These are phyloP conservation scores for Pittosporum tobira DNA, from an alignment of 129 eudicot species.

Conservation along the genomic window DNA sequence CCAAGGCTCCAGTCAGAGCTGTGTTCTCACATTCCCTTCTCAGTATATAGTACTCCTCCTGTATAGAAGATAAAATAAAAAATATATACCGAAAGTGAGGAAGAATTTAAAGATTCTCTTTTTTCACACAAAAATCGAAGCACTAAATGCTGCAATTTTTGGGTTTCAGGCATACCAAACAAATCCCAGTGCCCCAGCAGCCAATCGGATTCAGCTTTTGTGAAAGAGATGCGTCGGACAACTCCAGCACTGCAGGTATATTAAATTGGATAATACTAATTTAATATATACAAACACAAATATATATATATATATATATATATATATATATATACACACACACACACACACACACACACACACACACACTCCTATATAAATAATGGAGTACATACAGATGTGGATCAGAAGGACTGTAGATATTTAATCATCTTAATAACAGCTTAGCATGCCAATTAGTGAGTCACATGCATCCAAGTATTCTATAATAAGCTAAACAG, in stretches of 20 bases:
- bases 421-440: conserved; percentile 31
- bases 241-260: conserved; percentile 30
- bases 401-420: conserved; percentile 26
- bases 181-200: conserved; percentile 44
- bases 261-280: conserved; percentile 2
- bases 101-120: conserved; percentile 41
- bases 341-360: too few relatives aligned
- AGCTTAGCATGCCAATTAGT: conserved; percentile 32
- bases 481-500: conserved; percentile 16
- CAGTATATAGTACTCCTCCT: conserved; percentile 2
- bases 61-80: conserved; percentile 5
- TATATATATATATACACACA: too few relatives aligned
- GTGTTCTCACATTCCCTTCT: conserved; percentile 2
- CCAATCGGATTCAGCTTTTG: conserved; percentile 60
- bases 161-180: conserved; percentile 62
- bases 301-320: too few relatives aligned
- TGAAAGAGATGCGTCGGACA: conserved; percentile 52
- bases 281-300: too few relatives aligned
- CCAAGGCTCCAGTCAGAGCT: not conserved
- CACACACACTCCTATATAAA: too few relatives aligned
- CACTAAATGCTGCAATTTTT: not conserved
- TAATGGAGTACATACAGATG: conserved; percentile 9
- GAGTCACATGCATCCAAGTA: conserved; percentile 40
- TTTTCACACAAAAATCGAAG: conserved; percentile 44
- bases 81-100: not conserved